Conservation (phyloP, 805 yeast species). For the Starmera dryadoides region DNA sequence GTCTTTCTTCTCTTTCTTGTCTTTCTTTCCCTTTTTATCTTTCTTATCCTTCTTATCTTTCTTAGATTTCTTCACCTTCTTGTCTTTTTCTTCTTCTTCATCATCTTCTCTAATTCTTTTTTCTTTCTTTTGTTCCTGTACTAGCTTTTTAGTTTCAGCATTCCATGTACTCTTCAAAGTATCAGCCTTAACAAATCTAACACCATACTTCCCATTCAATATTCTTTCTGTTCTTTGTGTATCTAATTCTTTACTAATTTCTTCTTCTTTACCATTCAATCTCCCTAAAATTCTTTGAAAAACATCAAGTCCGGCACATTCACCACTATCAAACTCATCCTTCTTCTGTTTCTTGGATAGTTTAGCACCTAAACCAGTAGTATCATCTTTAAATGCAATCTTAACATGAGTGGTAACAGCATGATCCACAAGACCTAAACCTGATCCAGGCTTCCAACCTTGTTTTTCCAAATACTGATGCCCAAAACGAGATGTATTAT, state of each 20-base stretch:
- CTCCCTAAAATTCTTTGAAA: constrained; percentile 87
- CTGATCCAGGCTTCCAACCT: constrained; percentile 93
- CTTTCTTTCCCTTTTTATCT: constrained; percentile 23
- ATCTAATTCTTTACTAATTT: constrained; percentile 57
- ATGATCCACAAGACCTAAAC: constrained; percentile 66
- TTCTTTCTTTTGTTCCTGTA: constrained; percentile 15
- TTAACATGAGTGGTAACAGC: constrained; percentile 78
- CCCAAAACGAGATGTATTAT: constrained; percentile 77
- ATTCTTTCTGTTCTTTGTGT: constrained; percentile 61
- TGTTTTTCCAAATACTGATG: constrained; percentile 72
- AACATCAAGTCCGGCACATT: constrained; percentile 85
- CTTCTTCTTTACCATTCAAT: constrained; percentile 78
- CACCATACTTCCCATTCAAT: constrained; percentile 83
- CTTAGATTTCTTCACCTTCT: constrained; percentile 19
- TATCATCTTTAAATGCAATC: constrained; percentile 76
- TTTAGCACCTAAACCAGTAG: constrained; percentile 84
- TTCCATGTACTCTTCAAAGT: constrained; percentile 82
- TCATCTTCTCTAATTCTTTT: constrained; percentile 24
- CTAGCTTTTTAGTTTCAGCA: constrained; percentile 36
- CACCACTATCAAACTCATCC: constrained; percentile 73
- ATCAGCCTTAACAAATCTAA: constrained; percentile 81
- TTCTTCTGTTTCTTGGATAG: constrained; percentile 47
- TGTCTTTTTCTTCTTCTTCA: constrained; percentile 16
- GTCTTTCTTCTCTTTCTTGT: constrained; percentile 18
- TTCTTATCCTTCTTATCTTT: constrained; percentile 20